Percentiles rank a stretch among this genome's conserved stretches.
phyloP scores from a whole-genome alignment of 495 filamentous ascomycete species.

The Massariosphaeria phaeospora region DNA sequence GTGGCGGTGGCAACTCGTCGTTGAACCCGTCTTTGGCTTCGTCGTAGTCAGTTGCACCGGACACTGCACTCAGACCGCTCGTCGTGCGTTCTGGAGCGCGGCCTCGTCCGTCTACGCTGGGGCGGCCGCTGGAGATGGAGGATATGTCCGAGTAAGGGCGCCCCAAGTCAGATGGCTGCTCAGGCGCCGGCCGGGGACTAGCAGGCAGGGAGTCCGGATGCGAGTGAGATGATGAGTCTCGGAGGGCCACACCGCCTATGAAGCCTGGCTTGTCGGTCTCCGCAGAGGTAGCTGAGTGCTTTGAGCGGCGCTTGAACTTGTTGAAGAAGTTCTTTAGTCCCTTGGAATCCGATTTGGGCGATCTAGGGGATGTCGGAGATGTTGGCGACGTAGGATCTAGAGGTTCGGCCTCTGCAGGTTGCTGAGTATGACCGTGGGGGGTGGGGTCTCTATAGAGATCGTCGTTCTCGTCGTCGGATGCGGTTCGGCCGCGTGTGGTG shows the following conservation, averaged over 20 bases:
- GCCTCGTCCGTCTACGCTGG: neutral
- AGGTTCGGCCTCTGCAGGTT: neutral
- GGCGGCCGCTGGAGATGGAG: slow-evolving; percentile 8
- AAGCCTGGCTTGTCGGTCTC: slow-evolving; percentile 18
- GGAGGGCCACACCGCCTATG: slow-evolving; percentile 23
- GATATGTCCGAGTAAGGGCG: slow-evolving; percentile 16
- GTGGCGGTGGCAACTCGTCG: slow-evolving; percentile 26
- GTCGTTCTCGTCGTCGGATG: slow-evolving; percentile 2
- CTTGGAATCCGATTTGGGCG: slow-evolving; percentile 14
- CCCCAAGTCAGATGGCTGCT: neutral
- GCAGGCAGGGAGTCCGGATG: slow-evolving; percentile 1
- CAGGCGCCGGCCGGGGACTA: neutral
- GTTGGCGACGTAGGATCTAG: neutral
- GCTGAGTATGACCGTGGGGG: neutral
- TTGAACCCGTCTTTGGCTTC: slow-evolving; percentile 29
- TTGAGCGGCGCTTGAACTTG: slow-evolving; percentile 30
- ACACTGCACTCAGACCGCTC: neutral
- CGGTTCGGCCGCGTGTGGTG: neutral
- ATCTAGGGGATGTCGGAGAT: slow-evolving; percentile 18
- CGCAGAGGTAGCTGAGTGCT: slow-evolving; percentile 8
- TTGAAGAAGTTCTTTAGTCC: slow-evolving; percentile 27
- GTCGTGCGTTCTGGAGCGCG: slow-evolving; percentile 1
- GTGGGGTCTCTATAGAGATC: slow-evolving; percentile 16
- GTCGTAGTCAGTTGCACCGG: slow-evolving; percentile 11
- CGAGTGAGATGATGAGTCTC: neutral